Evolutionary conservation across 352 stramenopile species (phyloP), one percentile per base, ranked within the genome.

Genomic region (Globisporangium okanoganense): DNA sequence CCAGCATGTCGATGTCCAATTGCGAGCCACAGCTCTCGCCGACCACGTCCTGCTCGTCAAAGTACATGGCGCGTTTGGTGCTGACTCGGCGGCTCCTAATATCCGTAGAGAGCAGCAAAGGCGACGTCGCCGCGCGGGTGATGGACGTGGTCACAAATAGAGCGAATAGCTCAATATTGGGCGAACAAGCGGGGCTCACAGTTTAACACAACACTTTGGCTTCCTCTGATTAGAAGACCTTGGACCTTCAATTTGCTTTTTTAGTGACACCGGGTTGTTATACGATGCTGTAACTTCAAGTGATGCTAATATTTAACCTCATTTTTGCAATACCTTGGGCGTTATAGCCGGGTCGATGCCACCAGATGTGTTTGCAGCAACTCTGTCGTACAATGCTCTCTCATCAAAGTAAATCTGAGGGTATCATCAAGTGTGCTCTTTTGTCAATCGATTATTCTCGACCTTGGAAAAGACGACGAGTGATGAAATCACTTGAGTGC

Each of bases 1-100:
- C 9, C 35, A 56, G 18, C 57, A 63, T 57, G 47, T 66, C 48
- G 14, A 61, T 59, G 50, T 69, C 61, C 35, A 73, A 68, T 41
- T 75, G 62, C 29, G 63, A 69, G 38, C 55, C 35, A 18, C 62
- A 70, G 64, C 69, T 79, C 59, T 76, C 66, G 58, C 66, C 62
- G 47, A 66, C 65, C 25, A 66, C 65, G 62, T 79, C 71, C 53
- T 67, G 58, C 22, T 60, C 35, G 49, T 76, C 71, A 58, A 76
- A 60, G 44, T 72, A 65, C 68, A 78, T 73, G 57, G 29, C 10
- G 49, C n/a, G 18, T 14, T 13, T 16, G 45, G 25, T 20, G 9
- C 25, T 38, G 14, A 16, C 47, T 36, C 47, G 7, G 12, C 33
- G 13, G 13, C 24, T 35, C 29, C 45, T 33, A 3, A 6, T 33